Base-by-base conservation (phyloP, 208 protist genomes). In the Trypanosoma mega region DNA sequence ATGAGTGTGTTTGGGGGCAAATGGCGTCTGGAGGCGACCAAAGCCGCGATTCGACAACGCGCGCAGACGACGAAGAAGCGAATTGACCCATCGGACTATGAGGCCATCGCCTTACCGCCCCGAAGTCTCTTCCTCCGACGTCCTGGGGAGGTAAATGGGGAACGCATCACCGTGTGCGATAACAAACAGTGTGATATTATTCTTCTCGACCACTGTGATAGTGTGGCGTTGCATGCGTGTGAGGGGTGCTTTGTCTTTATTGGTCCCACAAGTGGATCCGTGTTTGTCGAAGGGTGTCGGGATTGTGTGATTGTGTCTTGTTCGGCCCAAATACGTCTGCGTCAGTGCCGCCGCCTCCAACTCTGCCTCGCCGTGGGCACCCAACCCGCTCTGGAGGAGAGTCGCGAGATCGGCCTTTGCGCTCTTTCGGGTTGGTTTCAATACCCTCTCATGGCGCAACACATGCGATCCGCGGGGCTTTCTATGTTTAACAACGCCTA, bases 401-500 rank as follows among this genome's bases (percentile, higher is more conserved):
- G 52, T 6, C 39, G 21, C 3, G 49, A 63, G 0, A 74, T 81
- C 43, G 47, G 55, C 11, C 21, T 76, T 0, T 55, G 51, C 11
- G 50, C 65, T 39, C 52, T 70, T 31, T 55, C 68, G 26, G 57
- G 69, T 3, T 71, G 59, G 75, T 76, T 72, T 52, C 59, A 63
- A 23, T 81, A 74, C 55, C 64, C 60, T 37, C 58, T 63, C 2
- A 53, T 81, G 2, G 55, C 68, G 7, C 29, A 53, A 4, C 64
- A 81, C 45, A 65, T 81, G 21, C 55, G 49, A 21, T 24, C 23
- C 4, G 68, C 75, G 1, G 30, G 46, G n/a, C 26, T 77, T 3
- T 77, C 75, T 2, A 47, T 59, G 11, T 82, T 76, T 39, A 74
- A 63, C 34, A 82, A 82, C 48, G 66, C 65, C 51, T 82, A 69